phyloP scores from a whole-genome alignment of 345 rosid genomes.

The Capsella bursapastoris region DNA sequence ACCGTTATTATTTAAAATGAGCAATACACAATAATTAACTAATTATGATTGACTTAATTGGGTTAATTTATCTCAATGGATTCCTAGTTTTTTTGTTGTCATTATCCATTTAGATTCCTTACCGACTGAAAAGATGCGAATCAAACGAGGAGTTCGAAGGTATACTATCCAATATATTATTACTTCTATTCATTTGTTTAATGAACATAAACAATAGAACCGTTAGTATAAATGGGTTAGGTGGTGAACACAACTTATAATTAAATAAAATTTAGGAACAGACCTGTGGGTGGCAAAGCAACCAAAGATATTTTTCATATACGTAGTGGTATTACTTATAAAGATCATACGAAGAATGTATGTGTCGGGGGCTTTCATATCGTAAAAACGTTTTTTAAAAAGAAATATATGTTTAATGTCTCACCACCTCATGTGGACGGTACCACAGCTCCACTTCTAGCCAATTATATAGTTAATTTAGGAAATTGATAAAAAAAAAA shows the following conservation, averaged over 20 bases:
- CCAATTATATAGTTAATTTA: slow-evolving; percentile 19
- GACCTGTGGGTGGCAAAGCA: slow-evolving; percentile 8
- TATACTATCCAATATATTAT: slow-evolving; percentile 10
- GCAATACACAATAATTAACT: not conserved
- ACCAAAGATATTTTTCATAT: not conserved
- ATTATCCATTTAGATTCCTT: not conserved
- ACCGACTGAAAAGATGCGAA: slow-evolving; percentile 1
- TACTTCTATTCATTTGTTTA: not conserved
- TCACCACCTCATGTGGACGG: slow-evolving; percentile 39
- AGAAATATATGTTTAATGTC: not conserved
- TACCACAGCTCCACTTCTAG: slow-evolving; percentile 43
- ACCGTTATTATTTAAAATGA: not conserved
- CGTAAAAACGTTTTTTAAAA: slow-evolving; percentile 2
- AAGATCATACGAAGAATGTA: not conserved
- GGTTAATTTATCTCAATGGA: not conserved
- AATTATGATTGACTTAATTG: not conserved
- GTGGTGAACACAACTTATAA: slow-evolving; percentile 10
- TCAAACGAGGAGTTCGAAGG: not conserved
- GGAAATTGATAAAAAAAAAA: not conserved
- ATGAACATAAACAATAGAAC: slow-evolving; percentile 13
- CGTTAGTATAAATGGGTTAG: slow-evolving; percentile 15
- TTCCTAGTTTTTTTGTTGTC: slow-evolving; percentile 18
- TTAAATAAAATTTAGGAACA: not conserved
- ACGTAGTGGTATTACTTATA: not conserved
- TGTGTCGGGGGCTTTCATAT: slow-evolving; percentile 37